These are phyloP conservation scores for Leccinellum rugosiceps DNA, from an alignment of 768 basidiomycete species.

Conservation along the genomic window DNA sequence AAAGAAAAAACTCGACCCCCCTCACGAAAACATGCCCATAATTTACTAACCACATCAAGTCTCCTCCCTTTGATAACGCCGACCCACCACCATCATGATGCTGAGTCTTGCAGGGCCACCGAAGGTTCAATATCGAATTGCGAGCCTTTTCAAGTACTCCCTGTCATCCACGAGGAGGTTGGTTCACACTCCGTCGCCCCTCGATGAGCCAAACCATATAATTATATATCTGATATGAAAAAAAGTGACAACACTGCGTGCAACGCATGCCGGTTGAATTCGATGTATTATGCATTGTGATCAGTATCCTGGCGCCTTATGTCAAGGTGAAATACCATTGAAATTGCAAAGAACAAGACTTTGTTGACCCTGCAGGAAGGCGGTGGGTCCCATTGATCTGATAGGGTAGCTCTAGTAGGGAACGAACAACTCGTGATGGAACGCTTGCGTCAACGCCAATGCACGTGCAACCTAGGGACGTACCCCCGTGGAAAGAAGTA, in stretches of 20 bases:
- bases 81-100: not conserved
- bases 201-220: not conserved
- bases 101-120: not conserved
- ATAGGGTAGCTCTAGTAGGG: not conserved
- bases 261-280: not conserved
- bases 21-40: not conserved
- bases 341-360: slow-evolving; percentile 13
- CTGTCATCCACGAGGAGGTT: not conserved
- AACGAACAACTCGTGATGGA: not conserved
- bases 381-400: not conserved
- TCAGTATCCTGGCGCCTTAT: not conserved
- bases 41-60: no score
- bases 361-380: not conserved
- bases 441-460: not conserved
- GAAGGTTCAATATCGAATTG: not conserved
- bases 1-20: not conserved
- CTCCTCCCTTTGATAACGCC: not conserved
- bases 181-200: not conserved
- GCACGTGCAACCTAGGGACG: slow-evolving; percentile 7
- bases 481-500: slow-evolving; percentile 5
- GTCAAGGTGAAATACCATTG: not conserved
- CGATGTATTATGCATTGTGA: not conserved
- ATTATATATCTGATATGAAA: not conserved
- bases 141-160: not conserved
- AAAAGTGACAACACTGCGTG: not conserved